These are phyloP conservation scores for Microcera coccophila DNA, from an alignment of 2,329 filamentous ascomycete genomes.

Conservation along the genomic window DNA sequence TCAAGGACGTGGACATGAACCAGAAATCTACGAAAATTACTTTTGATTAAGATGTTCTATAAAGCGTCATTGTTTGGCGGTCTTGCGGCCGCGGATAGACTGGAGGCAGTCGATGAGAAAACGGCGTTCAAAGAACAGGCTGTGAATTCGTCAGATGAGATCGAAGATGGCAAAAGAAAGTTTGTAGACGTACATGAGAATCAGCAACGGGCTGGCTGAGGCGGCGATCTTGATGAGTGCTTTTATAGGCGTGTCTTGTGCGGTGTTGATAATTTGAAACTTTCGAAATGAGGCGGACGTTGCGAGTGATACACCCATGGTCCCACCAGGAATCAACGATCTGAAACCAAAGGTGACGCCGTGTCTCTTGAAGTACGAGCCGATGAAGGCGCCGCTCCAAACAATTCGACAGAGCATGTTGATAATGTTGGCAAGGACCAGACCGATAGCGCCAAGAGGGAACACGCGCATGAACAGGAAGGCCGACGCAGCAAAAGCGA, in stretches of 20 bases:
- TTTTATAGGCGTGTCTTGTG: slow-evolving; percentile 26
- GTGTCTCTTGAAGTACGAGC: slow-evolving; percentile 53
- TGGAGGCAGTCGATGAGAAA: slow-evolving; percentile 51
- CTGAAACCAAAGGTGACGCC: slow-evolving; percentile 31
- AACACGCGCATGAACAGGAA: slow-evolving; percentile 70
- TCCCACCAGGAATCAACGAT: slow-evolving; percentile 27
- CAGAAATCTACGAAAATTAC: slow-evolving; percentile 88
- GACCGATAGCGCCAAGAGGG: slow-evolving; percentile 68
- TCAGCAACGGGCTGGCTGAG: slow-evolving; percentile 49
- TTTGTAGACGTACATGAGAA: slow-evolving; percentile 55
- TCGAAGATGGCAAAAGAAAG: slow-evolving; percentile 8
- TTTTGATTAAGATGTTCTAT: slow-evolving; percentile 58
- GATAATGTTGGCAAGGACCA: slow-evolving; percentile 82
- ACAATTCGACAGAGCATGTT: slow-evolving; percentile 84
- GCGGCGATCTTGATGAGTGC: slow-evolving; percentile 46
- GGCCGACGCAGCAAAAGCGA: slow-evolving; percentile 68
- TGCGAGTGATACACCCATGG: slow-evolving; percentile 26
- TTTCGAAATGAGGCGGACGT: slow-evolving; percentile 26
- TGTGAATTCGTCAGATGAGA: slow-evolving; percentile 33
- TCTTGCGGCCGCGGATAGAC: slow-evolving; percentile 36
- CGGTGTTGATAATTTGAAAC: slow-evolving; percentile 22
- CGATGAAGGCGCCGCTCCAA: slow-evolving; percentile 76
- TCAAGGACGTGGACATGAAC: slow-evolving; percentile 80
- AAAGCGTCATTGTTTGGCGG: slow-evolving; percentile 28
- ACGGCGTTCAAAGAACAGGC: slow-evolving; percentile 50